Percentiles rank a stretch among this genome's conserved stretches.
These are phyloP conservation scores for Phaeoacremonium minimum DNA, from an alignment of 2,329 filamentous ascomycete species.

Conservation along the genomic window DNA sequence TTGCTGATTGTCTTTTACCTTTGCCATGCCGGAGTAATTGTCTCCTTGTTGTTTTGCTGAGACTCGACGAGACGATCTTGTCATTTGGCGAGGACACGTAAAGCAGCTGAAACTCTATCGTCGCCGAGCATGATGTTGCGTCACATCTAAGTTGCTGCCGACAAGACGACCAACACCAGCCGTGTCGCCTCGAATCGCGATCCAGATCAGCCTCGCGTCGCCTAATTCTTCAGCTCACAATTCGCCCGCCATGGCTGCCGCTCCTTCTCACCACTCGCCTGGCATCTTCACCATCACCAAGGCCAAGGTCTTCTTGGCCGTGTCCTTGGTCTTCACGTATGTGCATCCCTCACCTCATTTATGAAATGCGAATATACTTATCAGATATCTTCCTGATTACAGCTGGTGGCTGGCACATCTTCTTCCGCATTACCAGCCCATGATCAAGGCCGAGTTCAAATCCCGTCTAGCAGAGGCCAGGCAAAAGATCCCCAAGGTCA, in stretches of 20 bases:
- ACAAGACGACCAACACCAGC: too few relatives aligned
- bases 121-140: too few relatives aligned
- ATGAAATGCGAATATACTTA: too few relatives aligned
- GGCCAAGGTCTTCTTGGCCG: constrained; percentile 24
- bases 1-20: too few relatives aligned
- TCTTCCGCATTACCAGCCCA: constrained; percentile 36
- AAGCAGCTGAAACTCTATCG: too few relatives aligned
- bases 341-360: constrained; percentile 10
- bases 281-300: constrained; percentile 26
- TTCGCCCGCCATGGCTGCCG: constrained; percentile 11
- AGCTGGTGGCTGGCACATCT: constrained; percentile 45
- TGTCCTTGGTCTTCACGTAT: constrained; percentile 33
- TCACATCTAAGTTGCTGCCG: too few relatives aligned
- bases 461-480: constrained; percentile 29
- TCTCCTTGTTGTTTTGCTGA: too few relatives aligned
- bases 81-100: too few relatives aligned
- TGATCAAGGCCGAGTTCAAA: constrained; percentile 25
- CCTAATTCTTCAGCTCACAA: not conserved
- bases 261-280: constrained; percentile 9
- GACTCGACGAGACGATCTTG: too few relatives aligned
- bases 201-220: not conserved
- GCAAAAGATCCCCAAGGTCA: constrained; percentile 32
- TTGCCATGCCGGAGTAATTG: too few relatives aligned
- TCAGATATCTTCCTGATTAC: constrained; percentile 1
- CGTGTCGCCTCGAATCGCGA: too few relatives aligned